Conservation (phyloP, 2,329 filamentous ascomycete genomes). For the Tolypocladium guangdongense region DNA sequence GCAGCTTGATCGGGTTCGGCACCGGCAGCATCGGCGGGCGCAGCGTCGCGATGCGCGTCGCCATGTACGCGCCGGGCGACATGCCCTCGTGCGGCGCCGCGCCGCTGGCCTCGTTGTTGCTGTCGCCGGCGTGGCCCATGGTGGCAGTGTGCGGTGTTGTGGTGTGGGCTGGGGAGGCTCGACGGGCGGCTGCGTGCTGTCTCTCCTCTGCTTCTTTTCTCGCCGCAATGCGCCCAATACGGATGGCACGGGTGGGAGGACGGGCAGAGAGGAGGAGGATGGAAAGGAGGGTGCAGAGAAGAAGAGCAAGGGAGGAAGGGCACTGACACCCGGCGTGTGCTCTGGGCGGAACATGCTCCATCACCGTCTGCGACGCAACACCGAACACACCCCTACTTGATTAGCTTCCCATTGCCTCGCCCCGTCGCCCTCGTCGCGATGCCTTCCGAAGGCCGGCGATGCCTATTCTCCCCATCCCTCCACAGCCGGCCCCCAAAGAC, state of each 20-base stretch:
- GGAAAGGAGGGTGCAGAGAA: too few species aligned
- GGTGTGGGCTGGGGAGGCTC: background rate
- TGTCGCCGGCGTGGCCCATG: background rate
- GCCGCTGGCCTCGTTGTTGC: background rate
- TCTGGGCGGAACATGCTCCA: background rate
- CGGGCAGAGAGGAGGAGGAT: background rate
- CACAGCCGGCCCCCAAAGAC: too few species aligned
- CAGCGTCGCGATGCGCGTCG: conserved; percentile 42
- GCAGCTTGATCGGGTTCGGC: conserved; percentile 39
- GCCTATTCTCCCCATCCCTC: too few species aligned
- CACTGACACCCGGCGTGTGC: background rate
- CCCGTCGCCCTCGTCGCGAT: background rate
- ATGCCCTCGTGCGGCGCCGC: conserved; percentile 36
- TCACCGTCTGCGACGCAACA: too few species aligned
- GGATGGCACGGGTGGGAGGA: background rate
- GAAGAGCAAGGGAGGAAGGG: background rate
- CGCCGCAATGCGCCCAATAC: background rate
- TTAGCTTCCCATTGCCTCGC: too few species aligned
- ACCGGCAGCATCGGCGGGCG: conserved; percentile 45
- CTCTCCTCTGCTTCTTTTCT: too few species aligned
- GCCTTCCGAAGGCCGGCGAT: background rate
- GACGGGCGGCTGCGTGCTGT: background rate
- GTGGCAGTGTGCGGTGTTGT: background rate
- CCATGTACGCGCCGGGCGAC: conserved; percentile 33
- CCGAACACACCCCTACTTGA: background rate